Conservation (phyloP, 257 asterid species). For the Forsythia suspensa region DNA sequence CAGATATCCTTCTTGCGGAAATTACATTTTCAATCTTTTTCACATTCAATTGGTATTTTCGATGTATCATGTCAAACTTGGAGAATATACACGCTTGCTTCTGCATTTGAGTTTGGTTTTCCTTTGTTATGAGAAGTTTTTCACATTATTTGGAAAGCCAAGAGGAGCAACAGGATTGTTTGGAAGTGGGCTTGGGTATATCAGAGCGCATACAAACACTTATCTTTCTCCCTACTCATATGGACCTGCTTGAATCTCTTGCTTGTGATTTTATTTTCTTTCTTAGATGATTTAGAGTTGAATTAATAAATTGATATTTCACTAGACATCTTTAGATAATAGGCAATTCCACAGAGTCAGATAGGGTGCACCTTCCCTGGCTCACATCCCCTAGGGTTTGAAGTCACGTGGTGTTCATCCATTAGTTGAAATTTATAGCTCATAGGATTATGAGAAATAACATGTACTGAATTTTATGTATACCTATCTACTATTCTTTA, state of each 20-base stretch:
- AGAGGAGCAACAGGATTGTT: background rate
- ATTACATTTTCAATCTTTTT: background rate
- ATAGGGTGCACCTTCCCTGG: no score
- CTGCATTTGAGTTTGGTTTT: background rate
- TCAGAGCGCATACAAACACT: background rate
- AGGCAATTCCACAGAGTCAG: background rate
- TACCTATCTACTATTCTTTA: no score
- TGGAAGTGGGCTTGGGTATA: background rate
- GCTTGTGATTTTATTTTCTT: background rate
- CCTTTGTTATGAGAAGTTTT: background rate
- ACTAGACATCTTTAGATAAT: background rate
- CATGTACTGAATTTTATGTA: no score
- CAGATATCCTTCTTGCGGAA: conserved; percentile 79
- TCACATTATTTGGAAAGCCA: background rate
- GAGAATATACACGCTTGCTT: background rate
- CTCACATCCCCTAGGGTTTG: no score
- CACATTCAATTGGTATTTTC: background rate
- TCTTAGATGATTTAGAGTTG: background rate
- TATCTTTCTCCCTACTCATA: conserved; percentile 1
- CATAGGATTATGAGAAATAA: no score
- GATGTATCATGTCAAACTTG: background rate
- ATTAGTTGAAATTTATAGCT: no score
- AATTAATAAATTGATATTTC: background rate
- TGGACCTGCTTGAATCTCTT: background rate
- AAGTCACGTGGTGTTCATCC: no score